Percentiles rank a stretch among this genome's conserved stretches.
These are phyloP conservation scores for Nannizzia gypsea DNA, from an alignment of 2,329 filamentous ascomycete species.

Conservation along the genomic window DNA sequence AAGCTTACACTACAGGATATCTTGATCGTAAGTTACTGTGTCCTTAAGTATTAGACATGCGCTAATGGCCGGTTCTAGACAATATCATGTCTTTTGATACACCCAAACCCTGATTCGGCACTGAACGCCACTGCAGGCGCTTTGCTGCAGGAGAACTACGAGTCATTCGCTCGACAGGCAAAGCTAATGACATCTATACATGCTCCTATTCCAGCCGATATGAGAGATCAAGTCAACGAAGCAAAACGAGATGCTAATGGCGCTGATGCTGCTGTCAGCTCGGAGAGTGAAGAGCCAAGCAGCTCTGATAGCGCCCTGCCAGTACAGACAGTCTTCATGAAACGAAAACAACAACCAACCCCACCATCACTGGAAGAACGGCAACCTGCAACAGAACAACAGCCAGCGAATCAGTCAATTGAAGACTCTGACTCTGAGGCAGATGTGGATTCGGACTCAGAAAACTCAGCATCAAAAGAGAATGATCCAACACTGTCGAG, in stretches of 20 bases:
- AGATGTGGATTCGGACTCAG: slow-evolving; percentile 24
- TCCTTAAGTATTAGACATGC: not conserved
- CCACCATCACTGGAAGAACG: not conserved
- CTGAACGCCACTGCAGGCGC: slow-evolving; percentile 50
- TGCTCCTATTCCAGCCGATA: slow-evolving; percentile 39
- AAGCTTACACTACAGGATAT: slow-evolving; percentile 49
- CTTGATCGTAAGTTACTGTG: slow-evolving; percentile 32
- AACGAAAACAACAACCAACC: slow-evolving; percentile 17
- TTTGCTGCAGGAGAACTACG: slow-evolving; percentile 48
- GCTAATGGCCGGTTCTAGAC: slow-evolving; percentile 27
- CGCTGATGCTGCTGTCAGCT: not conserved
- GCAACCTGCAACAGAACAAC: slow-evolving; percentile 6
- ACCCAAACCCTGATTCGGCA: slow-evolving; percentile 53
- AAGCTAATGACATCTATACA: slow-evolving; percentile 52
- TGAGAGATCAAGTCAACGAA: slow-evolving; percentile 37
- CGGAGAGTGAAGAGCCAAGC: slow-evolving; percentile 13
- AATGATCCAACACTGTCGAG: slow-evolving; percentile 37
- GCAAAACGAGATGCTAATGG: slow-evolving; percentile 43
- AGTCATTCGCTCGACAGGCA: slow-evolving; percentile 45
- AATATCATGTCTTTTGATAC: slow-evolving; percentile 51
- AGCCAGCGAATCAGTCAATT: slow-evolving; percentile 10
- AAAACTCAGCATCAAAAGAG: slow-evolving; percentile 35
- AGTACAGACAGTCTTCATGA: slow-evolving; percentile 22
- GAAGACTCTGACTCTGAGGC: slow-evolving; percentile 19
- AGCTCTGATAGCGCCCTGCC: not conserved